Base-by-base conservation (phyloP, 306 rosid genomes). In the Gleditsia sinensis region DNA sequence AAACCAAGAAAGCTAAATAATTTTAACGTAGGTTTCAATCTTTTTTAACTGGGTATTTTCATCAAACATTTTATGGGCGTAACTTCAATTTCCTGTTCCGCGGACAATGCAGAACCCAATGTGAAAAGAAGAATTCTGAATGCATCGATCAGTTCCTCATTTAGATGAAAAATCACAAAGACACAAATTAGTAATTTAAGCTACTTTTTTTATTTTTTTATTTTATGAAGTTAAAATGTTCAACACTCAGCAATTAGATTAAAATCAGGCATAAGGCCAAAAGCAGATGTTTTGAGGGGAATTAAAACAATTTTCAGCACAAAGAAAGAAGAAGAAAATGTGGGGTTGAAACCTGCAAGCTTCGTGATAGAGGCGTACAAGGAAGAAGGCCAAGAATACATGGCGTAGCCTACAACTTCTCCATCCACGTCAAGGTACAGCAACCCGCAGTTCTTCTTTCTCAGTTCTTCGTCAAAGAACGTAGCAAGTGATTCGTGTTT, bases 381-480 rank as follows among this genome's bases (percentile, higher is more conserved):
- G 48, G 98, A 91, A 81, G 96, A 91, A 70, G 97, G 92, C 94
- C 92, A 86, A 12, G 96, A 89, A 69, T 81, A 91, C 97, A 94
- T 89, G 80, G 78, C 90, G 72, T 91, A 94, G 80, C 88, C 97
- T 3, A 77, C 87, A 69, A 94, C 84, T 74, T 87, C 74, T 7
- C 83, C 90, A 66, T 86, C 82, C 0, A 76, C 48, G 6, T 82
- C 83, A 48, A 85, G 49, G 74, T 86, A 94, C 65, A 91, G 92
- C 92, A 91, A 74, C 1, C 96, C 96, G 27, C 67, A 59, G 81
- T 91, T 94, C 79, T 86, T 89, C 85, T 89, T 91, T 77, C 63
- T 75, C 11, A 94, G 75, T 59, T 94, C 95, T 39, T 83, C 78
- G 7, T 91, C 85, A 66, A 91, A 91, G 84, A 85, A 86, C n/a